Base-by-base conservation (phyloP, 306 rosid genomes). In the Lagenaria siceraria region DNA sequence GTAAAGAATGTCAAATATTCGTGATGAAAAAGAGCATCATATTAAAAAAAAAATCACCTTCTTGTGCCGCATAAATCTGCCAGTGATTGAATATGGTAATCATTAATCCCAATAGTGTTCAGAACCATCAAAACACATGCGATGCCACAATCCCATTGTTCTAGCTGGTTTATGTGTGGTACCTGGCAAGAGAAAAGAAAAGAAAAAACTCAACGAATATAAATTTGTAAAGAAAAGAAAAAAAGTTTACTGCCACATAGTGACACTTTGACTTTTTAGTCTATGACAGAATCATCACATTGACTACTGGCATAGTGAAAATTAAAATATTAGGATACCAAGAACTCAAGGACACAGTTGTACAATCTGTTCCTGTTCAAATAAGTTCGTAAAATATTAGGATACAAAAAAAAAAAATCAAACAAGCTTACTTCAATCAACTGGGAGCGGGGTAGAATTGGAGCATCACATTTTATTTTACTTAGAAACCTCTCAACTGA, bases 121-220 rank as follows among this genome's bases (percentile, higher is more conserved):
- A 95, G 79, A 82, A 89, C 93, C 98, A 95, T 95, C 82, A 84
- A 64, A 77, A 89, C 88, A 61, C 99, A 95, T 78, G 99, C 99
- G 38, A 95, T 97, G 81, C 99, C 99, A 74, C 99, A 95, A 84
- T 95, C 99, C 99, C 99, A 95, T 80, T 92, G 86, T 80, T 95
- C 59, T 68, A 83, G 81, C 82, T 95, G 99, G 86, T 88, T 88
- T 79, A 92, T 62, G 65, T 88, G 98, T 6, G 96, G 92, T 80
- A 95, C 97, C 99, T 95, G 84, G 60, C 83, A 84, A 81, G 85
- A 88, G 3, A 8, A 40, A 40, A 8, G 3, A 5, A 1, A 1
- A 49, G 33, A 49, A 49, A 25, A 77, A 48, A 74, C 60, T 63
- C 49, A 73, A 40, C 36, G 4, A 33, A 42, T 46, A 46, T 46